Conservation (phyloP, 345 rosid species). For the Salix caprea region DNA sequence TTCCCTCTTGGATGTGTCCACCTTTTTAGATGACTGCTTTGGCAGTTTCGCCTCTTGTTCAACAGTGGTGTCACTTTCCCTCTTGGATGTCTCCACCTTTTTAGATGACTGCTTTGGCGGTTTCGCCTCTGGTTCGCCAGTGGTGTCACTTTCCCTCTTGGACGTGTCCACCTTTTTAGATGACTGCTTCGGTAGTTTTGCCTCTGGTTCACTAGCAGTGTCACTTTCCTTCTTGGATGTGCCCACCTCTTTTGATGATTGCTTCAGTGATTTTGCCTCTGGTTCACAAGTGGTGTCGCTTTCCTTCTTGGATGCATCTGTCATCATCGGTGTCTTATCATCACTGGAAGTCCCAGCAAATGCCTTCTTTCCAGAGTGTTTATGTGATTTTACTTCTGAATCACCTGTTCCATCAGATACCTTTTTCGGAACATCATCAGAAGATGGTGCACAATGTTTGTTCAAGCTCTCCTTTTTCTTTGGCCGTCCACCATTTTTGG, state of each 20-base stretch:
- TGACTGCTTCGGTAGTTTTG: slow-evolving; percentile 12
- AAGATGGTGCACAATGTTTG: slow-evolving; percentile 40
- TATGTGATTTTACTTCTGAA: slow-evolving; percentile 45
- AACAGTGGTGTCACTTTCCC: slow-evolving; percentile 36
- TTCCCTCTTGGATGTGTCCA: slow-evolving; percentile 39
- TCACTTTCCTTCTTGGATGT: slow-evolving; percentile 40
- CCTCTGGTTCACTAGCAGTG: slow-evolving; percentile 40
- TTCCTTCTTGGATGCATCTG: slow-evolving; percentile 42
- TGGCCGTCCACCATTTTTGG: slow-evolving; percentile 39
- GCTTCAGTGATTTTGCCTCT: slow-evolving; percentile 25
- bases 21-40: slow-evolving; percentile 13
- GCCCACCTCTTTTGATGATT: slow-evolving; percentile 8
- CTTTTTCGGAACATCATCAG: slow-evolving; percentile 39
- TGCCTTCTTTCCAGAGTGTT: slow-evolving; percentile 38
- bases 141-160: slow-evolving; percentile 37
- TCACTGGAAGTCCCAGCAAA: slow-evolving; percentile 37
- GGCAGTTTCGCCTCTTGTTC: slow-evolving; percentile 34
- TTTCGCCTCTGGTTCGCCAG: slow-evolving; percentile 41
- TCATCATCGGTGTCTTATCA: slow-evolving; percentile 23
- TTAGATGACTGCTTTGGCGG: not conserved
- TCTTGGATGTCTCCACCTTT: slow-evolving; percentile 27
- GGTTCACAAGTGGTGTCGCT: slow-evolving; percentile 36
- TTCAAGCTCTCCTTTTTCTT: slow-evolving; percentile 50
- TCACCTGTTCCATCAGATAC: slow-evolving; percentile 47
- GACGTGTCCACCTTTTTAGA: slow-evolving; percentile 20